These are phyloP conservation scores for Nigrograna mackinnonii DNA, from an alignment of 2,329 filamentous ascomycete genomes.

Conservation along the genomic window DNA sequence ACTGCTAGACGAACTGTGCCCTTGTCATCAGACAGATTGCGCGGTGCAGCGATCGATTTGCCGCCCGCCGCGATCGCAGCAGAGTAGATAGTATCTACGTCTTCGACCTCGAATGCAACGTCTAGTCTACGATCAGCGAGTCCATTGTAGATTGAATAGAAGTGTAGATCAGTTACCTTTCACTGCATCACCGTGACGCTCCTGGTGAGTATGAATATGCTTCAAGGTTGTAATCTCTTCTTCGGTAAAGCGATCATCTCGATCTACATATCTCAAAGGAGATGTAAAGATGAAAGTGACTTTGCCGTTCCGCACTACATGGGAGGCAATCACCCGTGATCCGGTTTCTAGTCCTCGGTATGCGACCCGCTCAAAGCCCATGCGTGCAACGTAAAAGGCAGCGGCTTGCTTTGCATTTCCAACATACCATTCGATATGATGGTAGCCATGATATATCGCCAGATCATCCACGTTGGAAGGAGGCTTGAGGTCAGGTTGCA, in stretches of 20 bases:
- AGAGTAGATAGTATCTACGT: slow-evolving; percentile 74
- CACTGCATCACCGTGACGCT: slow-evolving; percentile 88
- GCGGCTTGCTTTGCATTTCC: slow-evolving; percentile 90
- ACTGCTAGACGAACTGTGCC: slow-evolving; percentile 73
- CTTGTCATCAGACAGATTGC: slow-evolving; percentile 54
- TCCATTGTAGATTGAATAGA: slow-evolving; percentile 45
- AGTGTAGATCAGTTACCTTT: slow-evolving; percentile 56
- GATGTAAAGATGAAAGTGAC: slow-evolving; percentile 82
- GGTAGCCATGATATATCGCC: not conserved
- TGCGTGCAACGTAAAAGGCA: slow-evolving; percentile 80
- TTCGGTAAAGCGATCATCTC: slow-evolving; percentile 24
- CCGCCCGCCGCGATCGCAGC: slow-evolving; percentile 68
- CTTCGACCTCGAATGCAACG: slow-evolving; percentile 87
- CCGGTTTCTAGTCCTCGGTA: slow-evolving; percentile 86
- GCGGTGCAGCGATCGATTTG: slow-evolving; percentile 64
- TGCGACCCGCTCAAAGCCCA: slow-evolving; percentile 78
- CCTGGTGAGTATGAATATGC: slow-evolving; percentile 81
- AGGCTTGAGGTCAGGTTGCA: too few relatives aligned
- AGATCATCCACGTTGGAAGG: slow-evolving; percentile 4
- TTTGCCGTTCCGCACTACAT: slow-evolving; percentile 74
- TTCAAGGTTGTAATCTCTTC: slow-evolving; percentile 68
- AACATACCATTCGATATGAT: slow-evolving; percentile 33
- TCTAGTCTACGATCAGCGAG: slow-evolving; percentile 57
- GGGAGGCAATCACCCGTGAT: slow-evolving; percentile 74
- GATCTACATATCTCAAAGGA: not conserved